A percentile compares a stretch with the other conserved stretches of the same genome.
Evolutionary conservation across 2,329 filamentous ascomycete species (phyloP).

Genomic region (Neoarthrinium moseri): DNA sequence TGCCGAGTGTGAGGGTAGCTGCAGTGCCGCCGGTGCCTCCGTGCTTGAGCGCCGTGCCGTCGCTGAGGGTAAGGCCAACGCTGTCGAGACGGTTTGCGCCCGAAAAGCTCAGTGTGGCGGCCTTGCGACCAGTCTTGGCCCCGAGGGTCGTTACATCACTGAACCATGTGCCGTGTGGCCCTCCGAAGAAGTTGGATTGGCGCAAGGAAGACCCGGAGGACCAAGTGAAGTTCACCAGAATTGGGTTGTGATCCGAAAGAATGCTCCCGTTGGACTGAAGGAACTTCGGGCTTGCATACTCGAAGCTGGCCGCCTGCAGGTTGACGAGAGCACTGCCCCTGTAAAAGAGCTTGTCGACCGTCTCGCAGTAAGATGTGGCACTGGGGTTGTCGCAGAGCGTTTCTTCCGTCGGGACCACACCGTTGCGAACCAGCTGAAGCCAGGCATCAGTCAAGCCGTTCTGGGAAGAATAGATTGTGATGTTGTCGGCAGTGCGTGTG

Average conservation of each 20-base stretch:
- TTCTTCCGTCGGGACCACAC: conserved; percentile 43
- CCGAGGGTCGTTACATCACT: conserved; percentile 47
- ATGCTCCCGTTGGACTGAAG: conserved; percentile 54
- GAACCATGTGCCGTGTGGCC: conserved; percentile 52
- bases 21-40: conserved; percentile 51
- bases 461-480: conserved; percentile 46
- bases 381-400: conserved; percentile 58
- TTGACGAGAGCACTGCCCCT: conserved; percentile 45
- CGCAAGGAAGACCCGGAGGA: conserved; percentile 33
- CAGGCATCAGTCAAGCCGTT: conserved; percentile 58
- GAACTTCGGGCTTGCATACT: conserved; percentile 57
- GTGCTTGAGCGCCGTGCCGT: conserved; percentile 48
- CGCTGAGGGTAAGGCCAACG: conserved; percentile 44
- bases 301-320: conserved; percentile 47
- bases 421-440: conserved; percentile 52
- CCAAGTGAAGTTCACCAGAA: conserved; percentile 55
- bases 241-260: conserved; percentile 64
- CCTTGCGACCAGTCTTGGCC: conserved; percentile 29
- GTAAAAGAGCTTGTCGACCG: conserved; percentile 67
- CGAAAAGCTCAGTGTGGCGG: conserved; percentile 40
- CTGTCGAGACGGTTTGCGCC: conserved; percentile 50
- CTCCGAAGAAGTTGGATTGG: conserved; percentile 46
- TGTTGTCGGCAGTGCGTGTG: conserved; percentile 53
- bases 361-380: conserved; percentile 55
- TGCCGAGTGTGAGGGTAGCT: conserved; percentile 39